Evolutionary conservation across 2,329 filamentous ascomycete genomes (phyloP), one percentile per base, ranked within the genome.

Genomic region (Colletotrichum godetiae): DNA sequence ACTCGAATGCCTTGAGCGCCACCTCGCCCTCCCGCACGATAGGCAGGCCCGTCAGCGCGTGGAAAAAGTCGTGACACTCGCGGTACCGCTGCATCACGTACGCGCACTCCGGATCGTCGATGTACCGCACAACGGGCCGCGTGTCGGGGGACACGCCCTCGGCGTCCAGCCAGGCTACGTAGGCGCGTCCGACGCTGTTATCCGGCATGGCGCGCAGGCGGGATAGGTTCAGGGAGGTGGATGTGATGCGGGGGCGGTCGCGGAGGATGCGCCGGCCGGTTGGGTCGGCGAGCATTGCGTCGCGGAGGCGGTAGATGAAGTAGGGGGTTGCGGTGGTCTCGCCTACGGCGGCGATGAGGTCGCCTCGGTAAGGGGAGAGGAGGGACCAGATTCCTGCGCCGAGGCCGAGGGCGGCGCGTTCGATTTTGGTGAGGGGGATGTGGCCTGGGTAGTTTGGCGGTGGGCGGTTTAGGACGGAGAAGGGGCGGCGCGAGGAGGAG

Each of bases 61-160:
- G 97, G 85, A 97, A 98, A 84, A 99, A 98, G 82, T 99, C 97
- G 82, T 99, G 97, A 77, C 94, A 97, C 84, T 99, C 97, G 75
- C 97, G 92, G 83, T 99, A 99, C 67, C 97, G 91, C 86, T 98
- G 97, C 94, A 99, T 97, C 22, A 98, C 97, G 85, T 98, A 99
- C 46, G 97, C 97, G 81, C 95, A 97, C 84, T 99, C 97, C 78
- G 93, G 92, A 80, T 98, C 92, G 82, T 98, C 95, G 75, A 99
- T 95, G 85, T 97, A 98, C 65, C 94, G 91, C 53, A 99, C 97
- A 2, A 83, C 82, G 53, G 92, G 87, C 58, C 97, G 91, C 7
- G 96, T 98, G 82, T 99, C 97, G 1, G 97, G 97, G 10, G 94
- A 94, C 15, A 99, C 96, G 74, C 94, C 94, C 83, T 99, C 97